Conservation (phyloP, 306 rosid species). For the Ochetophila trinervis region DNA sequence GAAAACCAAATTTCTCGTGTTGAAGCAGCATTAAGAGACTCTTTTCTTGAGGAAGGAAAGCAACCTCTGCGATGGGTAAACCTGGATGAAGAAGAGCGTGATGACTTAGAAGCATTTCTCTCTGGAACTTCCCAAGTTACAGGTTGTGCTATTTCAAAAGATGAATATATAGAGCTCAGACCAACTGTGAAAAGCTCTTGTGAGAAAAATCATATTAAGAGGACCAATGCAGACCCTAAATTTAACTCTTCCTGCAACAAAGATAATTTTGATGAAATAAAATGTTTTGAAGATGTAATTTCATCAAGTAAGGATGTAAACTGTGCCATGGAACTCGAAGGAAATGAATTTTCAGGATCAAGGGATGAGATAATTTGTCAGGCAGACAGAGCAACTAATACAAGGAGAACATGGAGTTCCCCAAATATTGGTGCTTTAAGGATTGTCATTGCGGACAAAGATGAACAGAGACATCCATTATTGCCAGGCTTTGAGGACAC, state of each 20-base stretch:
- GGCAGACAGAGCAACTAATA: slow-evolving; percentile 54
- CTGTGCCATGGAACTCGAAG: slow-evolving; percentile 44
- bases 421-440: slow-evolving; percentile 57
- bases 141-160: slow-evolving; percentile 30
- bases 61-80: slow-evolving; percentile 81
- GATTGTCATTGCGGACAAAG: slow-evolving; percentile 63
- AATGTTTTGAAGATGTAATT: slow-evolving; percentile 40
- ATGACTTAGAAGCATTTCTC: slow-evolving; percentile 91
- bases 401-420: slow-evolving; percentile 64
- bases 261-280: slow-evolving; percentile 36
- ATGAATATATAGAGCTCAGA: slow-evolving; percentile 36
- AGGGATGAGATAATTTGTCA: slow-evolving; percentile 66
- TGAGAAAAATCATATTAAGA: slow-evolving; percentile 31
- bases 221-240: slow-evolving; percentile 34
- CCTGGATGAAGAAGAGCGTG: slow-evolving; percentile 75
- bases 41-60: slow-evolving; percentile 60
- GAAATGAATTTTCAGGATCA: slow-evolving; percentile 36
- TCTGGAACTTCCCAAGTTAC: slow-evolving; percentile 52
- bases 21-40: slow-evolving; percentile 65
- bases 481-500: slow-evolving; percentile 41
- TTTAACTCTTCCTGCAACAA: slow-evolving; percentile 33
- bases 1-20: slow-evolving; percentile 74
- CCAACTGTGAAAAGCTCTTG: slow-evolving; percentile 31
- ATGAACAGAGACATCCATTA: slow-evolving; percentile 39
- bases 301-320: slow-evolving; percentile 29